Evolutionary conservation across 331 rosid species (phyloP), one percentile per base, ranked within the genome.

Genomic region (Erythrophleum ivorense): DNA sequence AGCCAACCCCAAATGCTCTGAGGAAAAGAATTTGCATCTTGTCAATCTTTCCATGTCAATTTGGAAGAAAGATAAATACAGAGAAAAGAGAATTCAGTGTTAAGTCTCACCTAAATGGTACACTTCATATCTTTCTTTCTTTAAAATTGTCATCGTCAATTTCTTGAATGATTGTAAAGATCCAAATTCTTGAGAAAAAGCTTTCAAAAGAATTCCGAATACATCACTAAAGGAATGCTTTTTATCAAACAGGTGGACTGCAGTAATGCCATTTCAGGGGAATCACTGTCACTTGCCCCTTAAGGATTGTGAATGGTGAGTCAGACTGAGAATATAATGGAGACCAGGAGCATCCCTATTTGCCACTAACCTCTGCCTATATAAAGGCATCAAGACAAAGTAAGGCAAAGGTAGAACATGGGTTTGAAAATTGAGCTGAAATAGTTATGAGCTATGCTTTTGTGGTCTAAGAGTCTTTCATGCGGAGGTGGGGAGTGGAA

Each of bases 401-500:
- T 31, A n/a, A 41, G 16, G 50, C 63, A 53, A 12, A 57, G 50
- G 9, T 49, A 48, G 68, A 73, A 36, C 45, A 74, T 54, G 38
- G 31, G 12, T 34, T 67, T n/a, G 64, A 18, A 54, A 18, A 54
- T 50, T 3, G 48, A 50, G 55, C 5, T 12, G 9, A 50, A 3
- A 12, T 14, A 50, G 55, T 12, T 2, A 46, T 46, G 50, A 36
- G 5, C 4, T 2, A 9, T 49, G 24, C 4, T 54, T 48, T 79
- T 74, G 3, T 55, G 85, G 83, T 86, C 81, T 6, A 18, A 62
- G 82, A 14, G 88, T 79, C 77, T 84, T 72, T 70, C 90, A 80
- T 84, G 82, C 2, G 80, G 82, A 71, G 84, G 85, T 76, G 73
- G 88, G 85, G 84, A 81, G 91, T 78, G 72, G 40, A 75, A 82